phyloP scores from a whole-genome alignment of 176 grass and related monocot species.

The Neostapfia colusana region DNA sequence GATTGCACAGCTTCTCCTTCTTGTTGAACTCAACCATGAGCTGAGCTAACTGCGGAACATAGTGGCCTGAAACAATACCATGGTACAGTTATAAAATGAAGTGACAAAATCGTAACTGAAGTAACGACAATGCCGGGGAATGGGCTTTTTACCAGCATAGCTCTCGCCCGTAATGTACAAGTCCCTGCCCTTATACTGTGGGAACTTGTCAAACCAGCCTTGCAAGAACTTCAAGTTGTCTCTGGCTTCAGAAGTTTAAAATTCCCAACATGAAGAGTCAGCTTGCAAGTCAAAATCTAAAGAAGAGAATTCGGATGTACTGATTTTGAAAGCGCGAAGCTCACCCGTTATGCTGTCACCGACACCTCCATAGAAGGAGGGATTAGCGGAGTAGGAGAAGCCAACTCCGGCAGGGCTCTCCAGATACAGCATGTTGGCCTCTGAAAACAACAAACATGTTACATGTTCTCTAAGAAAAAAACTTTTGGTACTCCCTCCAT shows the following conservation, averaged over 20 bases:
- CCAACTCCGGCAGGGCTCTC: constrained; percentile 89
- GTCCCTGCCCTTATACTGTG: constrained; percentile 69
- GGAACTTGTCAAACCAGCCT: constrained; percentile 87
- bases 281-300: not conserved
- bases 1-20: constrained; percentile 79
- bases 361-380: constrained; percentile 62
- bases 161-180: constrained; percentile 91
- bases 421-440: constrained; percentile 88
- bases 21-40: constrained; percentile 80
- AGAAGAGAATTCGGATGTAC: no score
- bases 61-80: constrained; percentile 53
- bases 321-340: not conserved
- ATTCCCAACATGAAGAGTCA: not conserved
- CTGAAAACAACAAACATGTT: constrained; percentile 43
- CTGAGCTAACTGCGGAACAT: constrained; percentile 79
- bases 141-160: constrained; percentile 61
- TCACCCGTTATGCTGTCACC: constrained; percentile 74
- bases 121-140: not conserved
- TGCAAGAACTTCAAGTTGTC: constrained; percentile 83
- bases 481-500: no score
- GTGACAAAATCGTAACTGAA: not conserved
- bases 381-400: constrained; percentile 78
- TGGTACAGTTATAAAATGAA: not conserved
- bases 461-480: no score
- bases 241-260: constrained; percentile 55